phyloP scores from a whole-genome alignment of 306 rosid genomes.

The Ammopiptanthus mongolicus region DNA sequence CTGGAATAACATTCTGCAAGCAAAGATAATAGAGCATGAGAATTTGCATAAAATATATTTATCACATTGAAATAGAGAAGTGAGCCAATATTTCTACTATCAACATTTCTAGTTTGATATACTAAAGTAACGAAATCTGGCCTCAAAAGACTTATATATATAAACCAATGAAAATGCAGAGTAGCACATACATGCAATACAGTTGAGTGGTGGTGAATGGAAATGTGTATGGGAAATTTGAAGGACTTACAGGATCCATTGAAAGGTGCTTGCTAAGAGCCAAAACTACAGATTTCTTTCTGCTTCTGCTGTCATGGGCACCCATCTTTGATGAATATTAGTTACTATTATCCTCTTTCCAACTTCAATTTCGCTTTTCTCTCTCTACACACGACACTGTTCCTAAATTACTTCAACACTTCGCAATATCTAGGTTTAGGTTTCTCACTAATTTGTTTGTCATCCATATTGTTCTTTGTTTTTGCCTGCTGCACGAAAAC shows the following conservation, averaged over 20 bases:
- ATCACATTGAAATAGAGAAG: neutral
- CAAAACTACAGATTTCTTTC: slow-evolving; percentile 41
- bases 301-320: slow-evolving; percentile 36
- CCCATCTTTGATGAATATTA: slow-evolving; percentile 44
- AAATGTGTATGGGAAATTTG: neutral
- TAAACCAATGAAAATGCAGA: neutral
- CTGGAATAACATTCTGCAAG: slow-evolving; percentile 51
- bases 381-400: neutral
- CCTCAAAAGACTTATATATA: too few species aligned
- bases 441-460: neutral
- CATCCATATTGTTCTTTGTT: neutral
- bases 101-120: neutral
- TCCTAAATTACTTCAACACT: neutral
- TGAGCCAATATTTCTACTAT: neutral
- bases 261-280: slow-evolving; percentile 58
- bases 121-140: too few species aligned
- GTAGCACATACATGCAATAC: too few species aligned
- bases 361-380: neutral
- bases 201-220: too few species aligned
- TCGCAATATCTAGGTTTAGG: slow-evolving; percentile 23
- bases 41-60: neutral
- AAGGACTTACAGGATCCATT: slow-evolving; percentile 59
- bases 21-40: slow-evolving; percentile 17
- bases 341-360: neutral
- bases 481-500: neutral